Evolutionary conservation across 352 stramenopile species (phyloP), one percentile per base, ranked within the genome.

Genomic region (Globisporangium alternatum): DNA sequence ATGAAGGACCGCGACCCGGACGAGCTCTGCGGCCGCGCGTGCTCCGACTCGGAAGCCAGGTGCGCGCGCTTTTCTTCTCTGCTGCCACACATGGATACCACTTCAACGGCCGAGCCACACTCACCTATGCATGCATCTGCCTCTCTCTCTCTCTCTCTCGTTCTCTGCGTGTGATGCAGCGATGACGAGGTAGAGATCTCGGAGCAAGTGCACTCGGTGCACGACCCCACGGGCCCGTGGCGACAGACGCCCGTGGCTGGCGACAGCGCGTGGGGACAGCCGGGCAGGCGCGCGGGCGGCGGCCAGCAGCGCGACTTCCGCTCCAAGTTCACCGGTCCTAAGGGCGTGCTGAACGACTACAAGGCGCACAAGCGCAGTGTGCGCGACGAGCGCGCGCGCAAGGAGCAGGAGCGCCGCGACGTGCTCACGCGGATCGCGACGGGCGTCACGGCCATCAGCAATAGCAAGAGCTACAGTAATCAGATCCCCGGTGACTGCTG

Each of bases 271-370:
- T 92, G 79, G 80, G 86, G 84, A 1, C 76, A 81, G 33, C 69
- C 83, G 3, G 66, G 63, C 33, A 9, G 19, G n/a, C 55, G 48
- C 30, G 31, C 62, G 8, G 65, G 59, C 4, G 67, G 69, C 10
- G 71, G 70, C 56, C 65, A 70, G 53, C 71, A 76, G 13, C 75
- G 78, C 6, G 66, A 81, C 66, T 93, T 90, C 51, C 67, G 59
- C 12, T 92, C 86, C 9, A 62, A 73, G 19, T 79, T 90, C 71
- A 93, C 86, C 8, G 86, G 86, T 0, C 86, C 86, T 8, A 95
- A 95, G 69, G 86, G 86, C 28, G 86, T 95, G 44, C 72, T 92
- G 48, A 89, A 80, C 47, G 86, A 95, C 74, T 92, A 90, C 76
- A 90, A 91, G 66, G 77, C 78, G 15, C 76, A 95, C 69, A 93